Conservation (phyloP, 805 yeast genomes). For the Ogataea henricii region DNA sequence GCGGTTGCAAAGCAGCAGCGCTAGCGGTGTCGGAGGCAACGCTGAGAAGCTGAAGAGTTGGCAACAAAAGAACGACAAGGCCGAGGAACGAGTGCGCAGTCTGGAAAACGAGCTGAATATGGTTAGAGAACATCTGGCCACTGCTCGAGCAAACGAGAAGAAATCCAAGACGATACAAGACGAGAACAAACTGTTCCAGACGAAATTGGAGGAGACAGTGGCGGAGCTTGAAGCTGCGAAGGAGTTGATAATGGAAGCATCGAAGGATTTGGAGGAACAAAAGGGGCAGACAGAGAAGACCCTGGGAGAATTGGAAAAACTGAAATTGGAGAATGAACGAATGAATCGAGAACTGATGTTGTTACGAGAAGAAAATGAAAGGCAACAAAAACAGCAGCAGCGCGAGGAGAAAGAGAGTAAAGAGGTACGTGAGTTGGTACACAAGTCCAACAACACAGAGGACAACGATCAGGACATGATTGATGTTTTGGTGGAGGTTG, state of each 20-base stretch:
- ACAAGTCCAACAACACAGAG: not conserved
- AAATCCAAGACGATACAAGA: conserved; percentile 12
- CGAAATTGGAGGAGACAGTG: not conserved
- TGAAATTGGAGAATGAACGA: conserved; percentile 3
- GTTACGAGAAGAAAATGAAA: not conserved
- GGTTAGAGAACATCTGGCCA: conserved; percentile 24
- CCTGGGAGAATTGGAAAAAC: conserved; percentile 3
- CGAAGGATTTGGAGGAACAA: conserved; percentile 11
- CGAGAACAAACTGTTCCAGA: conserved; percentile 12
- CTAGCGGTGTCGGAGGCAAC: not conserved
- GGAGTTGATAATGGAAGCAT: not conserved
- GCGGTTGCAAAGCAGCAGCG: conserved; percentile 1
- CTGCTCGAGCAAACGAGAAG: conserved; percentile 22
- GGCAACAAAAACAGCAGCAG: no score
- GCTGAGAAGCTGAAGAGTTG: conserved; percentile 7
- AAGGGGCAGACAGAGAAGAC: conserved; percentile 9
- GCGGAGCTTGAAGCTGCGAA: conserved; percentile 10
- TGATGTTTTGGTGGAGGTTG: conserved; percentile 4
- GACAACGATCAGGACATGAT: not conserved
- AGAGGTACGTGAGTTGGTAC: conserved; percentile 1
- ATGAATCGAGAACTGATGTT: not conserved
- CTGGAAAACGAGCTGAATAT: conserved; percentile 23
- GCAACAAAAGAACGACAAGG: conserved; percentile 14
- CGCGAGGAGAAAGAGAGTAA: not conserved
- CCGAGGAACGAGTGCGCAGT: conserved; percentile 24